Base-by-base conservation (phyloP, 805 yeast species). In the Kluyveromyces lactis region DNA sequence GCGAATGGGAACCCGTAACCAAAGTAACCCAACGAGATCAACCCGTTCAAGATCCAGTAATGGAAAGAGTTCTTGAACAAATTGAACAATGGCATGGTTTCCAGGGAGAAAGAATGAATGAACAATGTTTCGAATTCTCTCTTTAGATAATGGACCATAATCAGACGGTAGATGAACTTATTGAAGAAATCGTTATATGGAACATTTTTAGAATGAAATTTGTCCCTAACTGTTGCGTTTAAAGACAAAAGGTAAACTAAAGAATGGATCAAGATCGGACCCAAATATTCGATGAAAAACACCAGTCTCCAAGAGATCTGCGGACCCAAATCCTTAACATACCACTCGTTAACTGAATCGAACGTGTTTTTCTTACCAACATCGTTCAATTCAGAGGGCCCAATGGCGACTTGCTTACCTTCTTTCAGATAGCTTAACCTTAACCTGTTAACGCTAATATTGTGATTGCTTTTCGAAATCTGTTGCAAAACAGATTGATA, bases 231-330 rank as follows among this genome's bases (percentile, higher is more conserved):
- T 3, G 27, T n/a, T 3, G 48, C 45, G 7, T 43, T 32, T 19
- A 38, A 39, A 8, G 63, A 53, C 34, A 63, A 57, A 40, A 60
- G 69, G 58, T 77, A 90, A 40, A 83, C 66, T 13, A 86, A 41
- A 1, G 86, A 73, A 60, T 89, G 96, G 52, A 90, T 71, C 30
- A 89, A 33, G 41, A 92, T 66, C 8, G 98, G 98, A 2, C 97
- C 97, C 13, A 84, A 50, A 58, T 92, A 92, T 64, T 92, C 98
- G 47, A 86, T 66, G 38, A 86, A 51, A 56, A 79, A 92, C n/a
- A 90, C 97, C 3, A 86, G 73, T 63, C 83, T 75, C 96, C 97
- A 92, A 4, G 80, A 79, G 42, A 92, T 76, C 63, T 92, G 98
- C 1, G 89, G 87, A 16, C 98, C 98, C 45, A 90, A 68, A 56